phyloP scores from a whole-genome alignment of 1,284 basidiomycete species.

The Mrakiaceae sp. region DNA sequence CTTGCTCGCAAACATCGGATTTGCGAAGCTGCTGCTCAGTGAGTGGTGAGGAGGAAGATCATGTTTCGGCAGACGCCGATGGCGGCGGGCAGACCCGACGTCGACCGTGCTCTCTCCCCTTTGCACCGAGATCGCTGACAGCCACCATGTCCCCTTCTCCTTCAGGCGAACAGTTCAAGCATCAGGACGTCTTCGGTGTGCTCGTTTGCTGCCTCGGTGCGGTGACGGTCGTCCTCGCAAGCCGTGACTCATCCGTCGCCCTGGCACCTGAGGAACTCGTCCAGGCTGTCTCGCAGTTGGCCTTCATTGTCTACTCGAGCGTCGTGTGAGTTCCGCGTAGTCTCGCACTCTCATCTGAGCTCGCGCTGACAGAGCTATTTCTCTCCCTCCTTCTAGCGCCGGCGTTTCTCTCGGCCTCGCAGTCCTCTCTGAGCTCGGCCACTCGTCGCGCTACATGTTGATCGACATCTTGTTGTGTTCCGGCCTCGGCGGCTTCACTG shows the following conservation, averaged over 20 bases:
- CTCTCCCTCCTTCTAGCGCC: neutral
- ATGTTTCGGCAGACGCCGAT: too few relatives aligned
- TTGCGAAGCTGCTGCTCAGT: constrained; percentile 70
- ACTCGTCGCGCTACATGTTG: neutral
- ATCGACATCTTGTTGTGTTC: constrained; percentile 11
- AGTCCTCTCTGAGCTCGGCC: constrained; percentile 4
- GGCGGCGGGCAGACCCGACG: too few relatives aligned
- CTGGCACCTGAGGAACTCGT: constrained; percentile 56
- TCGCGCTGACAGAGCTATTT: neutral
- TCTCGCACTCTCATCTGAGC: neutral
- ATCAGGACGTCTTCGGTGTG: too few relatives aligned
- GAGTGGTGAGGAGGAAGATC: too few relatives aligned
- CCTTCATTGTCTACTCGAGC: constrained; percentile 63
- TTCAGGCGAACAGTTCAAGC: too few relatives aligned
- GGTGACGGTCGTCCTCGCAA: constrained; percentile 79
- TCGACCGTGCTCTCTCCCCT: too few relatives aligned
- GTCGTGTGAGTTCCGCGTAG: constrained; percentile 24
- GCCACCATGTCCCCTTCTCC: too few relatives aligned
- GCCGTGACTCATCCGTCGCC: constrained; percentile 39
- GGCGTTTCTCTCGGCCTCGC: neutral
- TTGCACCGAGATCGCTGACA: too few relatives aligned
- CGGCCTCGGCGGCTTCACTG: constrained; percentile 12
- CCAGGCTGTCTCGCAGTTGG: constrained; percentile 52
- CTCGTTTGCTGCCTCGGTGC: constrained; percentile 47
- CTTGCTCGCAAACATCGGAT: constrained; percentile 85